Evolutionary conservation across 148 eudicot species (phyloP).

Genomic region (Rhododendron henanense): DNA sequence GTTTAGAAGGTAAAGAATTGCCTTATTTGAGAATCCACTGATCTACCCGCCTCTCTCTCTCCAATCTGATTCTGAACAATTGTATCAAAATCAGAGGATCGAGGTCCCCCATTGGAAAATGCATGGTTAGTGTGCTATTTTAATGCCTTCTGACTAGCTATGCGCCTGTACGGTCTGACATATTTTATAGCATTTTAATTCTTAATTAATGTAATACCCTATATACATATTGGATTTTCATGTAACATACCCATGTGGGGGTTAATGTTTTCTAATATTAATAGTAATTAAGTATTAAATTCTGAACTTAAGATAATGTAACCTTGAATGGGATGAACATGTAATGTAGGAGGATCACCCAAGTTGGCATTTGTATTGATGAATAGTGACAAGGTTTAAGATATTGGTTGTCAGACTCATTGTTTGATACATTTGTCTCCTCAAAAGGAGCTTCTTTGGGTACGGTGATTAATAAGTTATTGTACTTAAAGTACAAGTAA

Average conservation of each 20-base stretch:
- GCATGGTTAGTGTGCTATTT: neutral
- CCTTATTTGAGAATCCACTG: neutral
- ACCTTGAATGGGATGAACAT: neutral
- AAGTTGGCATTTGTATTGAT: neutral
- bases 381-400: neutral
- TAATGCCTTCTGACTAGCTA: neutral
- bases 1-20: neutral
- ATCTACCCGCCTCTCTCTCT: neutral
- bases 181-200: neutral
- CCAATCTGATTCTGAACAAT: neutral
- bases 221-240: neutral
- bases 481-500: neutral
- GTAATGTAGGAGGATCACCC: neutral
- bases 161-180: neutral
- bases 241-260: conserved; percentile 1
- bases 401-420: neutral
- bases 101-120: conserved; percentile 6
- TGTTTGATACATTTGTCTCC: neutral
- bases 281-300: neutral
- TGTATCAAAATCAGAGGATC: neutral
- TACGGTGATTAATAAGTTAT: neutral
- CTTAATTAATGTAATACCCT: neutral
- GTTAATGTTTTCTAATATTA: neutral
- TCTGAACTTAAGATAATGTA: neutral
- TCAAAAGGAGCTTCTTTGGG: neutral